These are phyloP conservation scores for Pyrenophora teres DNA, from an alignment of 2,329 filamentous ascomycete genomes.

Conservation along the genomic window DNA sequence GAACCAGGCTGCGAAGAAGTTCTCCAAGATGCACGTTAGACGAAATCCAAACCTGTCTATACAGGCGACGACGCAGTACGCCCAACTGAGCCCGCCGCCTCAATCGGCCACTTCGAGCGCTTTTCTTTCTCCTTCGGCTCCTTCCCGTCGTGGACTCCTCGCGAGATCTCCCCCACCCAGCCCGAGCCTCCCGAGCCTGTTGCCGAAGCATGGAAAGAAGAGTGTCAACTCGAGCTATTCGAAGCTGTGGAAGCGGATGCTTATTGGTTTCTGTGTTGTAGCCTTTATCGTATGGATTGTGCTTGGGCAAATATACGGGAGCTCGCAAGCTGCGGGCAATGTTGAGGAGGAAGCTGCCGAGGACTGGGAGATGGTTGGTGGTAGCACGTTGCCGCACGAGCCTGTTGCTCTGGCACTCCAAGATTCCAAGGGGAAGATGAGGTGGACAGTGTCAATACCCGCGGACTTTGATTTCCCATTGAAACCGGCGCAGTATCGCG, in stretches of 20 bases:
- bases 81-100: slow-evolving; percentile 37
- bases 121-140: slow-evolving; percentile 43
- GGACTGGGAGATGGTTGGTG: slow-evolving; percentile 69
- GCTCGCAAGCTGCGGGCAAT: slow-evolving; percentile 18
- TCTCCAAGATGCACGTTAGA: slow-evolving; percentile 52
- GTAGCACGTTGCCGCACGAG: slow-evolving; percentile 69
- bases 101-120: slow-evolving; percentile 43
- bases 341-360: slow-evolving; percentile 36
- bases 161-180: slow-evolving; percentile 73
- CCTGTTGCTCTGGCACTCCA: slow-evolving; percentile 73
- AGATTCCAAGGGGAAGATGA: slow-evolving; percentile 66
- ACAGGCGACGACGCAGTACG: slow-evolving; percentile 47
- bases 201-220: slow-evolving; percentile 68
- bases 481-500: slow-evolving; percentile 65
- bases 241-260: slow-evolving; percentile 61
- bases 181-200: slow-evolving; percentile 69
- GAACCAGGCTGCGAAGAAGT: slow-evolving; percentile 42
- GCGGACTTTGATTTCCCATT: slow-evolving; percentile 69
- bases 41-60: slow-evolving; percentile 55
- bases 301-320: slow-evolving; percentile 39
- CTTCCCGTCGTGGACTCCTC: slow-evolving; percentile 60
- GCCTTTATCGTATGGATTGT: slow-evolving; percentile 59
- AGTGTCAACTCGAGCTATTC: slow-evolving; percentile 58
- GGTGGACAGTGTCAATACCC: slow-evolving; percentile 84
- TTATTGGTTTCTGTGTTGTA: slow-evolving; percentile 58